Percentiles rank a stretch among this genome's conserved stretches.
Conservation (phyloP, 2,329 filamentous ascomycete species). For the Pestalotiopsis sp. region DNA sequence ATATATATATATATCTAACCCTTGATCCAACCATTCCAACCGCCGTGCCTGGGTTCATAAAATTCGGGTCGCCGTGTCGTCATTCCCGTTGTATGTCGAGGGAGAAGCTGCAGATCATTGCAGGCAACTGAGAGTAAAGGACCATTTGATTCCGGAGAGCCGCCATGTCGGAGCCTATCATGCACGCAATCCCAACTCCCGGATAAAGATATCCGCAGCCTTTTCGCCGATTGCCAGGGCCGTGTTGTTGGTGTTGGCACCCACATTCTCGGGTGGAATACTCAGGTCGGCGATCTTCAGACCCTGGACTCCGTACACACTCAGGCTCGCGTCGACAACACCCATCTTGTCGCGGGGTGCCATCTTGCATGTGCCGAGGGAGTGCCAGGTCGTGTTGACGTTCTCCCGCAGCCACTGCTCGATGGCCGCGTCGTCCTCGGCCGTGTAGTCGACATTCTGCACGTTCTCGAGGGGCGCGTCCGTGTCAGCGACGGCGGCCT, state of each 20-base stretch:
- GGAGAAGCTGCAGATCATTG: too few relatives aligned
- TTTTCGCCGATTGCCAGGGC: constrained; percentile 50
- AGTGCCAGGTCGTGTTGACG: constrained; percentile 42
- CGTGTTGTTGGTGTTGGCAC: constrained; percentile 47
- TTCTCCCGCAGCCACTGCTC: constrained; percentile 39
- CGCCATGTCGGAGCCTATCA: background rate
- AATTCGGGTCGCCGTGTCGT: too few relatives aligned
- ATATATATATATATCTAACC: too few relatives aligned
- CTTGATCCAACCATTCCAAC: too few relatives aligned
- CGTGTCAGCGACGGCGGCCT: constrained; percentile 36
- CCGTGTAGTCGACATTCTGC: constrained; percentile 45
- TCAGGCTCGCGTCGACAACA: constrained; percentile 38
- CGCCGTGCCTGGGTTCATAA: too few relatives aligned
- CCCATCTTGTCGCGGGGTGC: constrained; percentile 36
- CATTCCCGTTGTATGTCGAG: too few relatives aligned
- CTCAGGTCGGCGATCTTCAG: constrained; percentile 40
- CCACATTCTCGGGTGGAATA: constrained; percentile 35
- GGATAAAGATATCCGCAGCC: constrained; percentile 40
- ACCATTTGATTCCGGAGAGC: too few relatives aligned
- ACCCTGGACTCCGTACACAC: constrained; percentile 39
- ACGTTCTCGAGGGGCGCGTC: constrained; percentile 30
- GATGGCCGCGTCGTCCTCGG: constrained; percentile 46
- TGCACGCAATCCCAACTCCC: constrained; percentile 30
- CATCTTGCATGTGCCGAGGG: constrained; percentile 42
- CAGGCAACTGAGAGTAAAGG: too few relatives aligned